Percentiles rank a stretch among this genome's conserved stretches.
Evolutionary conservation across 805 yeast genomes (phyloP).

Genomic region (Debaryomyces maramus): DNA sequence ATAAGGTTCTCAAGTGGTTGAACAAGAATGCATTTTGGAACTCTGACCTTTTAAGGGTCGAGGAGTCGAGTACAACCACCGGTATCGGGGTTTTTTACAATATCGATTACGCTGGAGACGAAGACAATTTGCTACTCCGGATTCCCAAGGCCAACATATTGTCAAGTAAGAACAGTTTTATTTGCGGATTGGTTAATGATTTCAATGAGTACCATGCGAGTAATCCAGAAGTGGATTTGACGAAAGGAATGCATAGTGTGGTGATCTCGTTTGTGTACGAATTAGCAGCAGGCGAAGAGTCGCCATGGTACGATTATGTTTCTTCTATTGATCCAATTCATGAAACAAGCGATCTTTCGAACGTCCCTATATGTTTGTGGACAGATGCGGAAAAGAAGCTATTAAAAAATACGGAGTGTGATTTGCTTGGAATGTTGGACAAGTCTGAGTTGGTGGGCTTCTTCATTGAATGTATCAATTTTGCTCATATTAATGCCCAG

Average conservation of each 20-base stretch:
- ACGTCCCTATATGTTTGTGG: slow-evolving; percentile 71
- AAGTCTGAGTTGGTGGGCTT: slow-evolving; percentile 40
- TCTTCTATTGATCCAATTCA: slow-evolving; percentile 46
- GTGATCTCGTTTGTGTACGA: slow-evolving; percentile 76
- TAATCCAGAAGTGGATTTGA: slow-evolving; percentile 34
- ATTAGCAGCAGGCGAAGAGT: slow-evolving; percentile 48
- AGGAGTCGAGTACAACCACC: slow-evolving; percentile 34
- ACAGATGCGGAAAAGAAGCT: slow-evolving; percentile 42
- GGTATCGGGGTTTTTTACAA: slow-evolving; percentile 76
- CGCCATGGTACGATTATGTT: slow-evolving; percentile 83
- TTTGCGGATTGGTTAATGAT: slow-evolving; percentile 68
- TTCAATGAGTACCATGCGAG: slow-evolving; percentile 46
- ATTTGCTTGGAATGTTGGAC: slow-evolving; percentile 59
- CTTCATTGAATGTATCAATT: slow-evolving; percentile 39
- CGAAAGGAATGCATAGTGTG: slow-evolving; percentile 61
- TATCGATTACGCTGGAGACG: slow-evolving; percentile 25
- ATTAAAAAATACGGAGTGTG: slow-evolving; percentile 63
- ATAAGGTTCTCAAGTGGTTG: slow-evolving; percentile 49
- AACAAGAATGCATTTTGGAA: slow-evolving; percentile 56
- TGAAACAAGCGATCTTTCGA: slow-evolving; percentile 27
- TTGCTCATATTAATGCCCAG: slow-evolving; percentile 34
- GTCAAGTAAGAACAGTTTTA: slow-evolving; percentile 56
- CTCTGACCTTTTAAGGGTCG: slow-evolving; percentile 18
- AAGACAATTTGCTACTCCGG: slow-evolving; percentile 46
- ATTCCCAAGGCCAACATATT: slow-evolving; percentile 62